Conservation (phyloP, 1,284 basidiomycete species). For the Papiliotrema nemorosa region DNA sequence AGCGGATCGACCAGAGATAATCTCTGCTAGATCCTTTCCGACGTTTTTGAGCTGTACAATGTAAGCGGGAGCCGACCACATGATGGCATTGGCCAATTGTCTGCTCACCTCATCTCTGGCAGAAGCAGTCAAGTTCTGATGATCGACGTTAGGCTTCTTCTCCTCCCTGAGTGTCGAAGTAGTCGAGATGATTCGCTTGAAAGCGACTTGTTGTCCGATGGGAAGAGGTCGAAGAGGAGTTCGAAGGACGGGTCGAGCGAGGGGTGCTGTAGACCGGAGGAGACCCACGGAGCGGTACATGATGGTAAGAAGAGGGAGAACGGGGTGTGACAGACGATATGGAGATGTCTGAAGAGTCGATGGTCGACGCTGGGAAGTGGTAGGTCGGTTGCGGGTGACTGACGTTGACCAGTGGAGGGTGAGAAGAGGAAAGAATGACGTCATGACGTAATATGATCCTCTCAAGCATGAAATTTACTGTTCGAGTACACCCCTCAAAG, state of each 20-base stretch:
- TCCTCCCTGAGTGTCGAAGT: neutral
- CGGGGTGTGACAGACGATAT: too few relatives aligned
- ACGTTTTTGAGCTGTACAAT: constrained; percentile 20
- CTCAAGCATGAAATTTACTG: too few relatives aligned
- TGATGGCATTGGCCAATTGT: neutral
- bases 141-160: constrained; percentile 10
- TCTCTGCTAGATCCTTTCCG: constrained; percentile 28
- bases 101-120: constrained; percentile 25
- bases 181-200: neutral
- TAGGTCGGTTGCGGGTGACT: too few relatives aligned
- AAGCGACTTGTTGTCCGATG: neutral
- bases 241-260: neutral
- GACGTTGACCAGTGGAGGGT: neutral
- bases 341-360: too few relatives aligned
- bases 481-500: too few relatives aligned
- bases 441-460: neutral
- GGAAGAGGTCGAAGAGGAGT: neutral
- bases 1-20: constrained; percentile 27
- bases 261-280: constrained; percentile 6
- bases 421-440: neutral
- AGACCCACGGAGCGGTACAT: constrained; percentile 21
- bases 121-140: constrained; percentile 18
- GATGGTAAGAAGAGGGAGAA: neutral
- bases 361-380: too few relatives aligned
- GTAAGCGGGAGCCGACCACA: neutral